These are phyloP conservation scores for Zizania latifolia DNA, from an alignment of 176 grass and related monocot species.

Conservation along the genomic window DNA sequence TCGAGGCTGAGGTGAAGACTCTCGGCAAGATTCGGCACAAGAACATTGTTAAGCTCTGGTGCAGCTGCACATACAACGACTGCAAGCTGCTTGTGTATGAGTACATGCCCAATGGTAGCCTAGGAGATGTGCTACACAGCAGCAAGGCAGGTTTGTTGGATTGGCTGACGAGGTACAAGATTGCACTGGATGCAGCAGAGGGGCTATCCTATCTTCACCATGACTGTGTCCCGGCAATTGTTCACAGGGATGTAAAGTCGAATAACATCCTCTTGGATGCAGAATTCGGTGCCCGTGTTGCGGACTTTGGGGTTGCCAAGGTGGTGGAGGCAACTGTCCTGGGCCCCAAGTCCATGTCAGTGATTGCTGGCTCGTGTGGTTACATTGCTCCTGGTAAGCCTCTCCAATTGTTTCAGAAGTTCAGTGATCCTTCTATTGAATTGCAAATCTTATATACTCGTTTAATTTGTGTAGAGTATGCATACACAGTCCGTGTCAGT, in stretches of 20 bases:
- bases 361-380: constrained; percentile 71
- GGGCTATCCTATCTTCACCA: constrained; percentile 88
- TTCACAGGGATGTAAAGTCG: constrained; percentile 84
- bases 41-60: constrained; percentile 90
- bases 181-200: constrained; percentile 66
- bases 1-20: constrained; percentile 78
- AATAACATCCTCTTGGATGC: constrained; percentile 89
- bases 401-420: not conserved
- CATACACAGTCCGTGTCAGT: constrained; percentile 77
- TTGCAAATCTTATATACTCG: not conserved
- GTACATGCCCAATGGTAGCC: constrained; percentile 76
- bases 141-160: constrained; percentile 56
- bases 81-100: constrained; percentile 75
- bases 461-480: constrained; percentile 52
- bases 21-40: constrained; percentile 90
- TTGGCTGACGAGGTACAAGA: constrained; percentile 58
- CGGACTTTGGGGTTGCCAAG: constrained; percentile 81
- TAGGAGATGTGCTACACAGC: constrained; percentile 58
- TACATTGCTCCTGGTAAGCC: constrained; percentile 82
- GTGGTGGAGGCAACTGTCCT: constrained; percentile 36
- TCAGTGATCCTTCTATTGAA: not conserved
- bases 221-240: constrained; percentile 72
- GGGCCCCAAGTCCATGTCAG: constrained; percentile 64
- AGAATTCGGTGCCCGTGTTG: constrained; percentile 52
- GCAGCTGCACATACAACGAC: constrained; percentile 64